Evolutionary conservation across 1,139 yeast genomes (phyloP), one percentile per base, ranked within the genome.

Genomic region (Candida labiduridarum): DNA sequence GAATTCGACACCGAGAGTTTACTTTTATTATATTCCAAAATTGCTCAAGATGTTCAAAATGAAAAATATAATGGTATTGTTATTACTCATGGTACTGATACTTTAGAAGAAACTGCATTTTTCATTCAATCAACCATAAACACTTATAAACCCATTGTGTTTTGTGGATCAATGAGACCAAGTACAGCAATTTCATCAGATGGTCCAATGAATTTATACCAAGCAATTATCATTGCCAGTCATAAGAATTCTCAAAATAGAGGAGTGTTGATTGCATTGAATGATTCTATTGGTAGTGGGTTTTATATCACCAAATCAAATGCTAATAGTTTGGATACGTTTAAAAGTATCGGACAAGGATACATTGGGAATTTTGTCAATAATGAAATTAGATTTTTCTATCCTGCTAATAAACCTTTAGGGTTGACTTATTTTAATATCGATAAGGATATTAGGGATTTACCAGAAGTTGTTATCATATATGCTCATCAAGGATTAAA

Each of bases 161-260:
- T 85, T 63, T 84, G 88, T 52, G 90, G 90, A 1, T 80, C 87
- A 2, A 85, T 85, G 90, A 74, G 90, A 58, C 90, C 90, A 1
- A 80, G 86, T 8, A 82, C 88, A 1, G 82, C 86, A 31, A 79
- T 85, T 45, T 82, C 87, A 2, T 83, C 87, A 6, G 90, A 85
- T 61, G 89, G 89, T 1, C 86, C 88, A 5, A 84, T 85, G 85
- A 85, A 85, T 63, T 67, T 85, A 51, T 85, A 84, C 61, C 89
- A 85, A 61, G 88, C 89, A 1, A 83, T 84, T 48, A 80, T 82
- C 11, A 83, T 85, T 44, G 87, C 90, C 5, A 69, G 87, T 0
- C 67, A 73, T 54, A 65, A 67, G 31, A 71, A 75, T 50, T 77
- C 85, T 8, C 66, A 76, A 45, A 79, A 81, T 18, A 74, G 90